phyloP scores from a whole-genome alignment of 352 stramenopile genomes.

The Pythium apleroticum region DNA sequence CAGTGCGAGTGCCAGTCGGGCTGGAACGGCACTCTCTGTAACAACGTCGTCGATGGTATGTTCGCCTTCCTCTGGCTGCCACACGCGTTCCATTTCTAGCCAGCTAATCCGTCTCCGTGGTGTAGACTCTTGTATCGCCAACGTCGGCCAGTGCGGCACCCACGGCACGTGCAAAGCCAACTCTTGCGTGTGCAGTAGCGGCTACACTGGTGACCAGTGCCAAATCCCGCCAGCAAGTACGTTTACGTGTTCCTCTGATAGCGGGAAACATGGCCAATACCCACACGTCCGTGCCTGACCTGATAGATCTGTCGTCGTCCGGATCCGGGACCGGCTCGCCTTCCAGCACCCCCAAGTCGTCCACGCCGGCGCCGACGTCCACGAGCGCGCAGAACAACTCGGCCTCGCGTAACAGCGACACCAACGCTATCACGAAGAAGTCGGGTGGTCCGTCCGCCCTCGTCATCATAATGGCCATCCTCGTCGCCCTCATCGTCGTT shows the following conservation, averaged over 20 bases:
- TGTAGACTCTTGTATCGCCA: conserved; percentile 40
- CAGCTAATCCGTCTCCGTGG: conserved; percentile 1
- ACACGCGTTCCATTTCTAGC: neutral
- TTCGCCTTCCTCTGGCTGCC: neutral
- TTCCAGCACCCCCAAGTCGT: neutral
- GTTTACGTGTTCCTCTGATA: neutral
- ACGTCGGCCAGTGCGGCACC: conserved; percentile 44
- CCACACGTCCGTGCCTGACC: neutral
- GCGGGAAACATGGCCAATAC: neutral
- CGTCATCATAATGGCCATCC: conserved; percentile 66
- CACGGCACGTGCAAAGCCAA: conserved; percentile 45
- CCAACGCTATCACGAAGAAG: conserved; percentile 23
- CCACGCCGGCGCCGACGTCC: conserved; percentile 20
- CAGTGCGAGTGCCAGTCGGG: conserved; percentile 64
- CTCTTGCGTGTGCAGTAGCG: conserved; percentile 36
- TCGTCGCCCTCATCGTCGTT: conserved; percentile 64
- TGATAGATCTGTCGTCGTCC: conserved; percentile 28
- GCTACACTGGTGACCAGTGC: conserved; percentile 52
- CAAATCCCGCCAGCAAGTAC: conserved; percentile 41
- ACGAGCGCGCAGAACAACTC: conserved; percentile 8
- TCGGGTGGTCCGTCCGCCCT: conserved; percentile 47
- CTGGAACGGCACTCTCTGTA: conserved; percentile 69
- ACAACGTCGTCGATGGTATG: conserved; percentile 49
- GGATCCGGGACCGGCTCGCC: conserved; percentile 11
- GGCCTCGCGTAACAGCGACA: conserved; percentile 20